These are phyloP conservation scores for Eucalyptus camaldulensis DNA, from an alignment of 345 rosid genomes.

Conservation along the genomic window DNA sequence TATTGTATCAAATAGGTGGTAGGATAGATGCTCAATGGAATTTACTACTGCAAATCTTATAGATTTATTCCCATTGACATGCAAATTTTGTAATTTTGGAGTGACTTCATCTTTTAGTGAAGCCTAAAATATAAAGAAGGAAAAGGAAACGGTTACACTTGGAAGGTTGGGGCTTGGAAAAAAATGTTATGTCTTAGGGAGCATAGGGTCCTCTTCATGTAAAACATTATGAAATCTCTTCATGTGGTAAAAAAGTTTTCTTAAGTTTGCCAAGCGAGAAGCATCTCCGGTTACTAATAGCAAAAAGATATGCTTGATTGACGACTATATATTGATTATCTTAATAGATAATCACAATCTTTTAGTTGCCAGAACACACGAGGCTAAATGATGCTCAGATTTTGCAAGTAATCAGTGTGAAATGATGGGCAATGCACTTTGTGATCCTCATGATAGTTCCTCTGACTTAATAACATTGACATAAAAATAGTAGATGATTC, in stretches of 20 bases:
- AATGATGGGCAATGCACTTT: not conserved
- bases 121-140: not conserved
- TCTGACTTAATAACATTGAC: not conserved
- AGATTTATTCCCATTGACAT: not conserved
- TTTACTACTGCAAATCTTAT: not conserved
- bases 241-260: not conserved
- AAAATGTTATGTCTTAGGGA: not conserved
- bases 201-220: not conserved
- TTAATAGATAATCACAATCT: not conserved
- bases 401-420: not conserved
- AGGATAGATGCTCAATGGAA: not conserved
- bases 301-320: not conserved
- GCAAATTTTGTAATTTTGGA: not conserved
- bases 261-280: not conserved
- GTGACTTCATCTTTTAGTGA: not conserved
- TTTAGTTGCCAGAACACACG: not conserved
- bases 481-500: not conserved
- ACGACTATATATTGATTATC: not conserved
- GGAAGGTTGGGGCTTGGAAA: not conserved
- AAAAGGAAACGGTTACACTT: not conserved
- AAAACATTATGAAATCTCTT: not conserved
- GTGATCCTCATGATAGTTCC: not conserved
- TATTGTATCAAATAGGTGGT: not conserved
- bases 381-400: not conserved
- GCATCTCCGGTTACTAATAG: not conserved